These are phyloP conservation scores for Auriscalpium vulgare DNA, from an alignment of 768 basidiomycete species.

Conservation along the genomic window DNA sequence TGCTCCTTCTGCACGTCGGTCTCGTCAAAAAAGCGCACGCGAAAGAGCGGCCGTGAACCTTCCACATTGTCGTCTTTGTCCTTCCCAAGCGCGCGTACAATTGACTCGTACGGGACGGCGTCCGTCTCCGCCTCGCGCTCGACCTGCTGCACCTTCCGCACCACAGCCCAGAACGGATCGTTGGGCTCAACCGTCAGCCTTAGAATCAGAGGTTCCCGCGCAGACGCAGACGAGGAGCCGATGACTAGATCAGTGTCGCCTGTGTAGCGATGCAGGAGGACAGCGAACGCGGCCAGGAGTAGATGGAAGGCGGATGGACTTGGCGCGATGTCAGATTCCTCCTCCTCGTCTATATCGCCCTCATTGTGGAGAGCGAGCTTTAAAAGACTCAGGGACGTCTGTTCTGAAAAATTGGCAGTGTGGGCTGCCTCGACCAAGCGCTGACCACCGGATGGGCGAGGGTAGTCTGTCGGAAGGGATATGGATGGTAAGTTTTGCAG, in stretches of 20 bases:
- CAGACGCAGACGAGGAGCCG: constrained; percentile 74
- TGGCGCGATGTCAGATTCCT: constrained; percentile 35
- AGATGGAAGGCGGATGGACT: constrained; percentile 84
- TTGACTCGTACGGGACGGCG: constrained; percentile 69
- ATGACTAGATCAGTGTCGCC: constrained; percentile 92
- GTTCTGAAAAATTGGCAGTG: constrained; percentile 59
- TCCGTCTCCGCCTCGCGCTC: constrained; percentile 80
- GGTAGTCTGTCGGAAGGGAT: constrained; percentile 93
- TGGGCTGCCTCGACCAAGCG: constrained; percentile 84
- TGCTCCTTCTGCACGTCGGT: constrained; percentile 66
- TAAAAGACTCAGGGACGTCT: constrained; percentile 69
- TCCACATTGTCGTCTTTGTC: constrained; percentile 55
- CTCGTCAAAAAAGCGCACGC: constrained; percentile 95
- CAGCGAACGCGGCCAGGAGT: constrained; percentile 84
- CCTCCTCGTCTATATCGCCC: constrained; percentile 39
- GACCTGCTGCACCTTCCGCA: constrained; percentile 76
- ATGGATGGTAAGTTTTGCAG: constrained; percentile 82
- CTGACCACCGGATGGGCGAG: constrained; percentile 63
- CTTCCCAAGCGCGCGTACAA: constrained; percentile 61
- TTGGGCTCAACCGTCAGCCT: constrained; percentile 75
- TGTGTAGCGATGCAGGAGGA: constrained; percentile 89
- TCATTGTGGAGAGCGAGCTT: constrained; percentile 75
- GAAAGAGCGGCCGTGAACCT: constrained; percentile 59
- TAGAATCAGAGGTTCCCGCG: constrained; percentile 75
- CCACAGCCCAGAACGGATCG: constrained; percentile 85